phyloP scores from a whole-genome alignment of 2,329 filamentous ascomycete genomes.

The Graphilbum fragrans region DNA sequence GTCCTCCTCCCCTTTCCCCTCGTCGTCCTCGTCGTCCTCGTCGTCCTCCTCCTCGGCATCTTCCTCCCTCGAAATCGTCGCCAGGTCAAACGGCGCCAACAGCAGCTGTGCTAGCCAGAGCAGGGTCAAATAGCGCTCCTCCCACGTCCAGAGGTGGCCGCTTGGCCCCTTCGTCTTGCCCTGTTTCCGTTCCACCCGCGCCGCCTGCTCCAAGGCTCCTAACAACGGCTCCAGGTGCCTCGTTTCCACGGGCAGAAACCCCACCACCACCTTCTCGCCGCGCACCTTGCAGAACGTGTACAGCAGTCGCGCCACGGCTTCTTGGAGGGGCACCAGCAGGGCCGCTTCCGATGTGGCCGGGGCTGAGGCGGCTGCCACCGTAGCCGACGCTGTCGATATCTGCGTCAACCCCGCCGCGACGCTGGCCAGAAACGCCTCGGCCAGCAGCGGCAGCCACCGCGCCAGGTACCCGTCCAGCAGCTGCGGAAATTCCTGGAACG shows the following conservation, averaged over 20 bases:
- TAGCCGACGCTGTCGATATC: background rate
- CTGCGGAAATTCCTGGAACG: constrained; percentile 92
- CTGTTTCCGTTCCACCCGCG: constrained; percentile 12
- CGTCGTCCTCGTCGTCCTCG: background rate
- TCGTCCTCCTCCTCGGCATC: constrained; percentile 2
- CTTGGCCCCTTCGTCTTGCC: background rate
- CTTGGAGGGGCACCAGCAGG: constrained; percentile 43
- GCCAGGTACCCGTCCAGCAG: constrained; percentile 77
- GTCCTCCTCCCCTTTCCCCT: background rate
- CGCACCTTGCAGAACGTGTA: constrained; percentile 92
- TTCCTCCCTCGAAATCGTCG: constrained; percentile 58
- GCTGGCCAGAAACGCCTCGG: constrained; percentile 60
- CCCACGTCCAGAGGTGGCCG: constrained; percentile 52
- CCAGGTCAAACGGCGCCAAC: constrained; percentile 80
- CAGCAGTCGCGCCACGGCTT: constrained; percentile 65
- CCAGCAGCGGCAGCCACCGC: constrained; percentile 60
- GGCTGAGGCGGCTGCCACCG: too few relatives aligned
- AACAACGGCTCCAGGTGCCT: constrained; percentile 73
- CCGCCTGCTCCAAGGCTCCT: constrained; percentile 54
- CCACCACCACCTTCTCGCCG: constrained; percentile 82
- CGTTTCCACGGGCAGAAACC: constrained; percentile 85
- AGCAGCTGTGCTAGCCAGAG: constrained; percentile 79
- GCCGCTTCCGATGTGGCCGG: constrained; percentile 13
- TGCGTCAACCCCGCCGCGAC: constrained; percentile 13
- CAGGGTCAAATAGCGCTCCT: constrained; percentile 77